Base-by-base conservation (phyloP, 164 flowering plant genomes). In the Akebia trifoliata region DNA sequence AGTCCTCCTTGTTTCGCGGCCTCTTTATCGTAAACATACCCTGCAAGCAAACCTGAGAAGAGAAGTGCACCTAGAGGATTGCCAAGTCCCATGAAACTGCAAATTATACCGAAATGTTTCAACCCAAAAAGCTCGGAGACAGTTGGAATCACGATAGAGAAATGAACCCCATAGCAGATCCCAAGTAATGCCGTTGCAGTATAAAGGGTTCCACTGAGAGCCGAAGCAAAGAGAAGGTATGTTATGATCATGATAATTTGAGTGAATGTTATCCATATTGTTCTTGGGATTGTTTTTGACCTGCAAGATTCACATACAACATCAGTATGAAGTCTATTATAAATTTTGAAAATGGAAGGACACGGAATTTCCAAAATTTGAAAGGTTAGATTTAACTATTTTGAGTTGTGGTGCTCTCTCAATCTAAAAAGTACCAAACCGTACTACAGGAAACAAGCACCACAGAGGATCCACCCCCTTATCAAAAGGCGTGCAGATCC, bases 61-160 rank as follows among this genome's bases (percentile, higher is more conserved):
- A 90, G 79, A 56, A 81, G 69, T 11, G 97, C 92, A 39, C 95
- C 95, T 12, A 90, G 76, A 44, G 97, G 97, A 60, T 85, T 85
- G 17, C 92, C 90, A 0, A 90, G 42, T 22, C 69, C 64, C 68
- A 90, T 78, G 72, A 87, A 80, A 50, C 83, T 85, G 80, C 52
- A 82, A 37, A 87, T 56, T 29, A 85, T 12, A 14, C 97, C 97
- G 61, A 85, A 90, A 50, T 92, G 72, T 65, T 82, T 84, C 77
- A 89, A 65, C 4, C 97, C 98, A 26, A 92, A 92, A 43, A 92
- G 86, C 69, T 89, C 97, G 17, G 98, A 87, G 43, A 80, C 85
- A 0, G 95, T 87, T 8, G 98, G 82, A 53, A 92, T 74, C 95
- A 87, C 82, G 64, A 84, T 63, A 2, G 93, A 81, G 69, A 87